Evolutionary conservation across 1,139 yeast species (phyloP), one percentile per base, ranked within the genome.

Genomic region (Geotrichum aggregatum): DNA sequence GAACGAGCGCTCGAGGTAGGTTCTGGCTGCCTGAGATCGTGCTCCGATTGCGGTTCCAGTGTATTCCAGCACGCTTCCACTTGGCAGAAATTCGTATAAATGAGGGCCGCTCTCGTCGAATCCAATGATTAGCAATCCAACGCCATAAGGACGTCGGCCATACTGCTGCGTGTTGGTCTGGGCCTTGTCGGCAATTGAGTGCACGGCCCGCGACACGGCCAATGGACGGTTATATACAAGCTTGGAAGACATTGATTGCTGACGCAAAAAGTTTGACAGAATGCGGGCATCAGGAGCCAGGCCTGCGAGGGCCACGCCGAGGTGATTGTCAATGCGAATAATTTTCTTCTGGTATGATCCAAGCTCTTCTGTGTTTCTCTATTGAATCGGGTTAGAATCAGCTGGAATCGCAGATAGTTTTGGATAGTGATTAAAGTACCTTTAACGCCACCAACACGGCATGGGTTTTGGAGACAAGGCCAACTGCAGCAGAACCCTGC

Each of bases 221-320:
- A 94, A 75, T n/a, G 96, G 92, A 63, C 96, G 80, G 71, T 88
- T 85, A 72, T 80, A 92, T 41, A 91, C 83, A 78, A 92, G 78
- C 64, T 82, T 85, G 39, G 94, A 85, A 59, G 85, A 80, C 84
- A 91, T 84, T 47, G 97, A 95, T 67, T 89, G 95, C 64, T 88
- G 91, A 67, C 98, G 82, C 64, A 92, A 76, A 70, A 76, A 91
- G 67, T 89, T 92, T 52, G 96, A 84, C 62, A 88, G 64, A 49
- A 92, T 95, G 60, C 99, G 79, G 28, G 98, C 98, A 69, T 92
- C 99, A 22, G 99, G 98, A 0, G 98, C 97, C 64, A 92, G 79
- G 3, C 99, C 99, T 0, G 99, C 97, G 56, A 94, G 78, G 5
- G 96, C 96, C 59, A 92, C 79, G 36, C 98, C 98, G 79, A 92